Conservation (phyloP, 139 green algal species). For the Micromonas pusilla region DNA sequence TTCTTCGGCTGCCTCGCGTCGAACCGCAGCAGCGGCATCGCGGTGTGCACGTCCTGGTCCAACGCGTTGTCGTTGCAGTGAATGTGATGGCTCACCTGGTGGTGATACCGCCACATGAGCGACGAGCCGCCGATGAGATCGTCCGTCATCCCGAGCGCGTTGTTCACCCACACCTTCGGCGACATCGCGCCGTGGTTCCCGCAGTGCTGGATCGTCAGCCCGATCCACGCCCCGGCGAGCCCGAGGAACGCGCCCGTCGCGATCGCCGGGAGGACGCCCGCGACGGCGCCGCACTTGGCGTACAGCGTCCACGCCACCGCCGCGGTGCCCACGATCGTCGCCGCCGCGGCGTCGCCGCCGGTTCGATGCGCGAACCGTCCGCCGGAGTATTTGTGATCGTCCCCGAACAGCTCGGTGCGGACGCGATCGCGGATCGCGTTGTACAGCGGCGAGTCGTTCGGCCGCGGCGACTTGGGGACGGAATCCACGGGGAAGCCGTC, state of each 20-base stretch:
- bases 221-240: slow-evolving; percentile 69
- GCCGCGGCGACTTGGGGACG: slow-evolving; percentile 62
- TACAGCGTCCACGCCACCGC: slow-evolving; percentile 53
- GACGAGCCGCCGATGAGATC: slow-evolving; percentile 70
- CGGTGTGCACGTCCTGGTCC: slow-evolving; percentile 71
- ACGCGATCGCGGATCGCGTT: slow-evolving; percentile 63
- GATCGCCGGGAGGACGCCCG: slow-evolving; percentile 39
- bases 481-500: slow-evolving; percentile 66
- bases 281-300: slow-evolving; percentile 14
- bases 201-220: slow-evolving; percentile 73
- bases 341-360: slow-evolving; percentile 57
- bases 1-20: slow-evolving; percentile 54
- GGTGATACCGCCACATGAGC: slow-evolving; percentile 79
- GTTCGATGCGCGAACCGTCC: slow-evolving; percentile 54
- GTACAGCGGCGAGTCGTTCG: slow-evolving; percentile 66
- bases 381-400: slow-evolving; percentile 21
- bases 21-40: slow-evolving; percentile 70
- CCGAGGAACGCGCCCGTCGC: slow-evolving; percentile 59
- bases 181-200: slow-evolving; percentile 87
- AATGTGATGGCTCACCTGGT: slow-evolving; percentile 81
- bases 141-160: slow-evolving; percentile 53
- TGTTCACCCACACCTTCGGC: slow-evolving; percentile 62
- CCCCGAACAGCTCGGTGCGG: slow-evolving; percentile 62
- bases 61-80: slow-evolving; percentile 81
- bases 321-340: slow-evolving; percentile 53